A percentile compares a stretch with the other conserved stretches of the same genome.
phyloP scores from a whole-genome alignment of 495 filamentous ascomycete species.

The Penicillium herquei region DNA sequence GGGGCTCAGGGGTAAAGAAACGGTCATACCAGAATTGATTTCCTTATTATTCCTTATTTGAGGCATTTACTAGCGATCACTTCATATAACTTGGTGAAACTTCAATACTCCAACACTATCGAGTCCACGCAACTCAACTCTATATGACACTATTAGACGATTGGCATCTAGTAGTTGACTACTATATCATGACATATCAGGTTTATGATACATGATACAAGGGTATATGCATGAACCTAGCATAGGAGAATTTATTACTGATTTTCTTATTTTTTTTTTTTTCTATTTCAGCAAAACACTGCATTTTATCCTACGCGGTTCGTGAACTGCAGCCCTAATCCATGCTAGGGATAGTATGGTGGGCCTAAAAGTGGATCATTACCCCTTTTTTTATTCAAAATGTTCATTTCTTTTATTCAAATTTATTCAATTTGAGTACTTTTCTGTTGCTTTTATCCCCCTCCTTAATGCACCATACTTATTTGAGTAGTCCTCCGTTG shows the following conservation, averaged over 20 bases:
- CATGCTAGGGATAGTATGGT: not conserved
- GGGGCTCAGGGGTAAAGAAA: constrained; percentile 28
- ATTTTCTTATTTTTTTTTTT: not conserved
- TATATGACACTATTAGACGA: no score
- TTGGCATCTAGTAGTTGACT: no score
- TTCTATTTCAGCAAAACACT: not conserved
- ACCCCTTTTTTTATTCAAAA: constrained; percentile 9
- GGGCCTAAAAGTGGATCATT: constrained; percentile 6
- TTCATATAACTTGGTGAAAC: not conserved
- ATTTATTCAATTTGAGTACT: not conserved
- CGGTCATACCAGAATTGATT: no score
- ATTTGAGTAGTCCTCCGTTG: not conserved
- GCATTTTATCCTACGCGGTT: constrained; percentile 9
- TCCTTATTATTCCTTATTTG: not conserved
- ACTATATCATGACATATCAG: no score
- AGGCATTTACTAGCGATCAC: not conserved
- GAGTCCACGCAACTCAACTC: no score
- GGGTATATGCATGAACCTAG: not conserved
- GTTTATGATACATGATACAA: no score
- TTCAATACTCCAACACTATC: not conserved
- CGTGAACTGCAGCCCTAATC: constrained; percentile 18
- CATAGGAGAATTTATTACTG: not conserved
- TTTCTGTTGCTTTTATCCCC: no score
- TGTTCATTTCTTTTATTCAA: constrained; percentile 8
- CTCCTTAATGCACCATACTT: not conserved